Conservation (phyloP, 805 yeast species). For the Ogataea corticis region DNA sequence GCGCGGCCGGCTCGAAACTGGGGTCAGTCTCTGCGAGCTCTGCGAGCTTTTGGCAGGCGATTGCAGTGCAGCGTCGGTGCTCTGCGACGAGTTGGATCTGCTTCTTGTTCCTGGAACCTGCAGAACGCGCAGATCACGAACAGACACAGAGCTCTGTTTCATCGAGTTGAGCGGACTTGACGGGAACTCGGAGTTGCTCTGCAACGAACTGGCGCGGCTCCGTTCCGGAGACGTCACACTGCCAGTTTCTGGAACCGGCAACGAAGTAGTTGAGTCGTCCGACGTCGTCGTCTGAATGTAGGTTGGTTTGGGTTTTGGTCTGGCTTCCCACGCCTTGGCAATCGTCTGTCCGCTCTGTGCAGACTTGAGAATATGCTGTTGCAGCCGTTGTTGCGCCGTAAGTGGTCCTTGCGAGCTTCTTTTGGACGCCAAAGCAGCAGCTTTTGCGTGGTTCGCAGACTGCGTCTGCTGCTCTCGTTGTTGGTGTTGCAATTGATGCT, state of each 20-base stretch:
- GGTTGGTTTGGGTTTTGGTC: constrained; percentile 25
- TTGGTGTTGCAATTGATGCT: constrained; percentile 5
- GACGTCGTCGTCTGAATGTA: constrained; percentile 16
- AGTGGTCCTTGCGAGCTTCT: constrained; percentile 19
- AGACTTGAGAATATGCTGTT: constrained; percentile 35
- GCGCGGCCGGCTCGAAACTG: constrained; percentile 14
- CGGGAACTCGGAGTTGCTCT: constrained; percentile 24
- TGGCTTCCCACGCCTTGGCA: constrained; percentile 28
- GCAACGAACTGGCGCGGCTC: constrained; percentile 27
- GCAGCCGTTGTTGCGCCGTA: constrained; percentile 38
- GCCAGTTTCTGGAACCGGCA: constrained; percentile 1
- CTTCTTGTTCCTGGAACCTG: constrained; percentile 23
- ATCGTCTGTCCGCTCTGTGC: constrained; percentile 33
- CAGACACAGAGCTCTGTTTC: constrained; percentile 23
- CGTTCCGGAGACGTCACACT: constrained; percentile 8
- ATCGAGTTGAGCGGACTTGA: constrained; percentile 34
- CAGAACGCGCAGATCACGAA: constrained; percentile 17
- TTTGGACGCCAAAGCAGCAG: constrained; percentile 25
- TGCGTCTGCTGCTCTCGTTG: constrained; percentile 2
- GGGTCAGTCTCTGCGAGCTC: constrained; percentile 16
- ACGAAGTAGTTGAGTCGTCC: not conserved
- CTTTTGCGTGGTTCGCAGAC: constrained; percentile 23
- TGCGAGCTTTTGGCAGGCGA: constrained; percentile 7
- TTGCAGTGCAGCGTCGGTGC: constrained; percentile 5
- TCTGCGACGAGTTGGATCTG: constrained; percentile 30